Percentiles rank a stretch among this genome's conserved stretches.
These are phyloP conservation scores for Daldinia concentrica DNA, from an alignment of 495 filamentous ascomycete genomes.

Conservation along the genomic window DNA sequence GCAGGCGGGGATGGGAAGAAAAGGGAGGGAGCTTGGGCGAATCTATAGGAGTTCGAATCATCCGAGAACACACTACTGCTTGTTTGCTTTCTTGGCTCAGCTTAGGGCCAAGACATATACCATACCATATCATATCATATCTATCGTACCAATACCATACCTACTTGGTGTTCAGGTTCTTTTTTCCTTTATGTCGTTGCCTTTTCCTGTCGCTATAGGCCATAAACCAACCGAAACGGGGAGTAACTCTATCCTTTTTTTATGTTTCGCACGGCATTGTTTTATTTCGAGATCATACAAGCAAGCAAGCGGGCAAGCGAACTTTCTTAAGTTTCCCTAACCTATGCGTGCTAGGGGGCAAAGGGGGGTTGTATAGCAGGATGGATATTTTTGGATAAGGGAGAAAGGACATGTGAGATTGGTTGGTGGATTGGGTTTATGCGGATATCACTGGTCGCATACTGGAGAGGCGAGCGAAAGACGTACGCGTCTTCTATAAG, in stretches of 20 bases:
- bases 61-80: conserved; percentile 6
- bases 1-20: conserved; percentile 6
- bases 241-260: conserved; percentile 8
- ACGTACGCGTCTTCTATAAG: conserved; percentile 1
- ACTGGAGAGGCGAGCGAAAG: neutral
- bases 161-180: conserved; percentile 9
- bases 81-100: neutral
- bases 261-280: conserved; percentile 16
- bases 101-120: neutral
- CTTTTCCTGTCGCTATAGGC: conserved; percentile 15
- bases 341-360: neutral
- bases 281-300: conserved; percentile 6
- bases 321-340: neutral
- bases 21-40: conserved; percentile 24
- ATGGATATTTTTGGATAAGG: conserved; percentile 5
- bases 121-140: conserved; percentile 6
- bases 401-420: neutral
- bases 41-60: conserved; percentile 30
- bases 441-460: neutral
- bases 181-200: conserved; percentile 18
- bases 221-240: conserved; percentile 25
- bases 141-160: conserved; percentile 8
- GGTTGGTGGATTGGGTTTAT: conserved; percentile 3
- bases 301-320: conserved; percentile 2
- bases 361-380: conserved; percentile 7